Percentiles rank a stretch among this genome's conserved stretches.
These are phyloP conservation scores for Shiraia bambusicola DNA, from an alignment of 2,329 filamentous ascomycete genomes.

Conservation along the genomic window DNA sequence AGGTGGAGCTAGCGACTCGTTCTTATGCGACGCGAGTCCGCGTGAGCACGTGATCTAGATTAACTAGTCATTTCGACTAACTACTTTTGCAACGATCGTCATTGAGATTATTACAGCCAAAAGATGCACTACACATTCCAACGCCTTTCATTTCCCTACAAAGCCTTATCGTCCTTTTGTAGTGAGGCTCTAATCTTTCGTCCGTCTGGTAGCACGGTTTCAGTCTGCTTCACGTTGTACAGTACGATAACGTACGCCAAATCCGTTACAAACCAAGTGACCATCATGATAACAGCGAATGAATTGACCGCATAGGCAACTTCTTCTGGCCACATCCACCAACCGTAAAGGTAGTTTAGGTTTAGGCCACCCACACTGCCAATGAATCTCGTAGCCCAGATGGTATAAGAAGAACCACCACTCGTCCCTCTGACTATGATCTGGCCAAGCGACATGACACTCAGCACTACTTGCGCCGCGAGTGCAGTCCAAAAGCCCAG, in stretches of 20 bases:
- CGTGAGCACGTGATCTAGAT: slow-evolving; percentile 30
- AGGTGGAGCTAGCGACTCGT: not conserved
- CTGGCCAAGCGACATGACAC: slow-evolving; percentile 47
- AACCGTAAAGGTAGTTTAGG: slow-evolving; percentile 53
- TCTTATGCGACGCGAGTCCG: slow-evolving; percentile 15
- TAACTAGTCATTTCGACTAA: too few species aligned
- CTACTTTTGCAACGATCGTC: too few species aligned
- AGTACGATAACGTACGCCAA: slow-evolving; percentile 51
- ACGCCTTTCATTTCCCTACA: not conserved
- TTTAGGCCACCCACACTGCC: slow-evolving; percentile 70
- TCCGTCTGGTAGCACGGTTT: slow-evolving; percentile 3
- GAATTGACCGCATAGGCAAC: slow-evolving; percentile 52
- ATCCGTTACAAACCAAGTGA: slow-evolving; percentile 47
- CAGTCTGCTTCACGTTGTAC: slow-evolving; percentile 12
- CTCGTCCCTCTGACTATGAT: slow-evolving; percentile 51
- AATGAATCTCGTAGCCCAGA: slow-evolving; percentile 79
- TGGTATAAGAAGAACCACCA: slow-evolving; percentile 61
- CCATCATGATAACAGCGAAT: slow-evolving; percentile 48
- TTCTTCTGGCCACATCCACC: slow-evolving; percentile 54
- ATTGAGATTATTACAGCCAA: too few species aligned
- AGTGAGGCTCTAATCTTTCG: not conserved
- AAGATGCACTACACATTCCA: too few species aligned
- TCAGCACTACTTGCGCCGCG: slow-evolving; percentile 48
- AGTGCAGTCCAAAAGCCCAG: slow-evolving; percentile 54
- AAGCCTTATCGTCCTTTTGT: not conserved